These are phyloP conservation scores for Aspergillus bertholletiae DNA, from an alignment of 495 filamentous ascomycete genomes.

Conservation along the genomic window DNA sequence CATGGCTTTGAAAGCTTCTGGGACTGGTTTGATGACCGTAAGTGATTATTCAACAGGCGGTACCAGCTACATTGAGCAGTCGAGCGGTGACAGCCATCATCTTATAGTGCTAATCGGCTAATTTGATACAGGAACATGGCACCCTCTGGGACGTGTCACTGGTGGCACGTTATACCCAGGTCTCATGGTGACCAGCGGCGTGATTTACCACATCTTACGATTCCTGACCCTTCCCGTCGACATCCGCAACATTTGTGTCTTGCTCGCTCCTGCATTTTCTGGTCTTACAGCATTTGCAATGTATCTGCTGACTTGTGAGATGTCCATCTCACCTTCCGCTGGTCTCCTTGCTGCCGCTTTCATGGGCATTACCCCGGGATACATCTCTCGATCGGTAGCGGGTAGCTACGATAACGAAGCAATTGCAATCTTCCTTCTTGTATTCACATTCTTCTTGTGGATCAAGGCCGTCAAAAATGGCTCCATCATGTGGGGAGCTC, in stretches of 20 bases:
- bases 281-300: slow-evolving; percentile 91
- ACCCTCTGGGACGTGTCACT: slow-evolving; percentile 96
- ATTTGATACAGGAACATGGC: slow-evolving; percentile 76
- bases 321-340: slow-evolving; percentile 86
- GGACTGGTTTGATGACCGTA: slow-evolving; percentile 99
- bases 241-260: slow-evolving; percentile 97
- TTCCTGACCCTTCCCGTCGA: slow-evolving; percentile 92
- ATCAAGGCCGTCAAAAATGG: slow-evolving; percentile 97
- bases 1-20: slow-evolving; percentile 99
- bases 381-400: slow-evolving; percentile 95
- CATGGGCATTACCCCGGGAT: slow-evolving; percentile 97
- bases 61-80: background rate
- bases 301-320: slow-evolving; percentile 95
- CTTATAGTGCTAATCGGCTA: slow-evolving; percentile 4
- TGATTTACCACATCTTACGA: slow-evolving; percentile 91
- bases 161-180: slow-evolving; percentile 98
- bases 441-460: slow-evolving; percentile 99
- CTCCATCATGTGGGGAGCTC: slow-evolving; percentile 90
- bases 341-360: slow-evolving; percentile 92
- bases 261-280: slow-evolving; percentile 93
- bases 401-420: slow-evolving; percentile 99
- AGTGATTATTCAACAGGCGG: slow-evolving; percentile 19
- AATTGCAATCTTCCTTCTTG: slow-evolving; percentile 97
- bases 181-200: slow-evolving; percentile 98
- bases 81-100: background rate